phyloP scores from a whole-genome alignment of 208 protist species.

The Wallacemonas collosoma region DNA sequence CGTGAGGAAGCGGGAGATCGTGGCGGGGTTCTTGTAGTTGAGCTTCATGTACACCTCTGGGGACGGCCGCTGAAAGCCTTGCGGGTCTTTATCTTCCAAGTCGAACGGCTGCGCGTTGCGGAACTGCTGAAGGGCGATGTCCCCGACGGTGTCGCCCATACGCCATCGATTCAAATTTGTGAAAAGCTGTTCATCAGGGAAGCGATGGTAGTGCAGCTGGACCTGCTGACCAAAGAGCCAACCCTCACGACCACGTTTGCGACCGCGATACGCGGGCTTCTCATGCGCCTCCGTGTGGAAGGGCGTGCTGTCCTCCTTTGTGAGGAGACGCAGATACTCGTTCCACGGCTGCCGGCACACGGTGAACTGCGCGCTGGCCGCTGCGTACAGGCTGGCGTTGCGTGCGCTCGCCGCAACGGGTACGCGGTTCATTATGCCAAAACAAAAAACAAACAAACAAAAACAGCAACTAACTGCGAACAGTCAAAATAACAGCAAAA shows the following conservation, averaged over 20 bases:
- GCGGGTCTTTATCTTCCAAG: constrained; percentile 84
- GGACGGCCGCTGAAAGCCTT: constrained; percentile 72
- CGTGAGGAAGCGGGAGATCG: constrained; percentile 87
- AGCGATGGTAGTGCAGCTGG: constrained; percentile 90
- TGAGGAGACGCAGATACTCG: constrained; percentile 80
- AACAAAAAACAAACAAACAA: constrained; percentile 24
- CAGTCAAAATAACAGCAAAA: not conserved
- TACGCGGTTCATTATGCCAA: constrained; percentile 34
- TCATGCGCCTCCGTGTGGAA: constrained; percentile 79
- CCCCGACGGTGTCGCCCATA: constrained; percentile 82
- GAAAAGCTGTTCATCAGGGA: constrained; percentile 88
- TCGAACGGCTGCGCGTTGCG: constrained; percentile 90
- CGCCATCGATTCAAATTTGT: constrained; percentile 86
- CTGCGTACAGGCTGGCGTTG: constrained; percentile 65
- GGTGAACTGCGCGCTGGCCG: constrained; percentile 73
- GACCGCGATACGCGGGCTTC: constrained; percentile 78
- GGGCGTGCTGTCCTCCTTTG: constrained; percentile 73
- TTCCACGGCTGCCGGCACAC: constrained; percentile 86
- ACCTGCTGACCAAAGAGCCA: constrained; percentile 91
- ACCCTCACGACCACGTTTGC: constrained; percentile 81
- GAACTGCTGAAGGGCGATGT: constrained; percentile 88
- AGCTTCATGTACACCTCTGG: constrained; percentile 93
- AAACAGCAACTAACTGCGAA: not conserved
- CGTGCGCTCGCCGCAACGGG: constrained; percentile 21
- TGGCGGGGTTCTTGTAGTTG: constrained; percentile 92